phyloP scores from a whole-genome alignment of 805 yeast genomes.

The Wickerhamiella azymoides region DNA sequence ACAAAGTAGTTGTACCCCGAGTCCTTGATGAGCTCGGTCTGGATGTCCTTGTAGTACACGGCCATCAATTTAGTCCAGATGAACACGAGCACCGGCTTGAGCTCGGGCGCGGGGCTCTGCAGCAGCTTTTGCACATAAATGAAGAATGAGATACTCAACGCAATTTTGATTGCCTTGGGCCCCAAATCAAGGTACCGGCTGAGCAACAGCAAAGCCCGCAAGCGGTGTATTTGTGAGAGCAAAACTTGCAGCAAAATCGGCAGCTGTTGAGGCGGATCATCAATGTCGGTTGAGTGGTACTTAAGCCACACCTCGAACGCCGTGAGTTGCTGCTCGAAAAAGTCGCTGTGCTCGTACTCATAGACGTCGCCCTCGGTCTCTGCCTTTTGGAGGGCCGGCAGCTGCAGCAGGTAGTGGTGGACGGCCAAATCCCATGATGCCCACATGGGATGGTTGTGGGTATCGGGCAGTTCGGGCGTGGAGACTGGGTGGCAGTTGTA shows the following conservation, averaged over 20 bases:
- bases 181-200: slow-evolving; percentile 85
- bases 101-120: slow-evolving; percentile 90
- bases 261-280: slow-evolving; percentile 84
- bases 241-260: slow-evolving; percentile 89
- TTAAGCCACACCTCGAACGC: slow-evolving; percentile 95
- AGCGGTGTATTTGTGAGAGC: slow-evolving; percentile 83
- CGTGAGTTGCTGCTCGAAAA: slow-evolving; percentile 89
- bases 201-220: slow-evolving; percentile 71
- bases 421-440: slow-evolving; percentile 96
- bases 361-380: slow-evolving; percentile 24
- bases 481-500: slow-evolving; percentile 89
- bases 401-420: slow-evolving; percentile 69
- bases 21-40: slow-evolving; percentile 82
- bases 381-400: slow-evolving; percentile 25
- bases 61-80: slow-evolving; percentile 98
- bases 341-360: slow-evolving; percentile 78
- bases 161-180: slow-evolving; percentile 93
- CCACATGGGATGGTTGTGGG: slow-evolving; percentile 85
- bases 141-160: slow-evolving; percentile 86
- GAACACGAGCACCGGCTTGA: slow-evolving; percentile 85
- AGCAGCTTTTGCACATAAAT: slow-evolving; percentile 83
- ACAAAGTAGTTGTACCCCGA: slow-evolving; percentile 81
- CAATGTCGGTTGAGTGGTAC: slow-evolving; percentile 62
- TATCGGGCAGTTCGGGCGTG: slow-evolving; percentile 82
- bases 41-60: slow-evolving; percentile 79